Base-by-base conservation (phyloP, 768 basidiomycete genomes). In the Tricholoma sp. region DNA sequence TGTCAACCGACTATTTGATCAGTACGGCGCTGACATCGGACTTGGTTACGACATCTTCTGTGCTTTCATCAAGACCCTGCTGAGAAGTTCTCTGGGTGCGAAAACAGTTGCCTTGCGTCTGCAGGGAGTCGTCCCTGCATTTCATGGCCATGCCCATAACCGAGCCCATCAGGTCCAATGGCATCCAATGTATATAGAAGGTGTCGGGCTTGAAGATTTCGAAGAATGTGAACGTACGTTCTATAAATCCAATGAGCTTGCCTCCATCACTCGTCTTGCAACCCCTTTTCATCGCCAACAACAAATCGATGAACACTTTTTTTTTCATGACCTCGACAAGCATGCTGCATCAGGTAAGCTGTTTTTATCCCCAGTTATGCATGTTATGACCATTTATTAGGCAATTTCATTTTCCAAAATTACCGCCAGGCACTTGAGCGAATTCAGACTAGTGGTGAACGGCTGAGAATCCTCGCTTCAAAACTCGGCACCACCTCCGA, bases 251-350 rank as follows among this genome's bases (percentile, higher is more conserved):
- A 71, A 71, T 39, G 53, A 60, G 9, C 61, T 71, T 0, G 69
- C 70, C 4, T 18, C 60, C 2, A 57, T 54, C 24, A 59, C 62
- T 11, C 61, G 65, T 2, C 43, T 61, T 6, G 41, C 61, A n/a
- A 65, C 69, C 5, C 32, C 60, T 0, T 72, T 66, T 59, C 68
- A 62, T 18, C 66, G 66, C 8, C 60, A 54, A 7, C 54, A 70
- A 11, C 63, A 67, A 32, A 72, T 75, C 34, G 66, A 75, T 43
- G 29, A 64, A 14, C 67, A 63, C 54, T 72, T 74, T 57, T 58
- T 56, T 3, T 66, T 69, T 9, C 73, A 73, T 71, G 72, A 76
- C 60, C 54, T 58, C 1, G 70, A 74, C 9, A 72, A 73, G 57
- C 71, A 73, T 56, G 55, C 56, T 7, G 39, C 39, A 19, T 41